These are phyloP conservation scores for Myxozyma neglecta DNA, from an alignment of 805 yeast species.

Conservation along the genomic window DNA sequence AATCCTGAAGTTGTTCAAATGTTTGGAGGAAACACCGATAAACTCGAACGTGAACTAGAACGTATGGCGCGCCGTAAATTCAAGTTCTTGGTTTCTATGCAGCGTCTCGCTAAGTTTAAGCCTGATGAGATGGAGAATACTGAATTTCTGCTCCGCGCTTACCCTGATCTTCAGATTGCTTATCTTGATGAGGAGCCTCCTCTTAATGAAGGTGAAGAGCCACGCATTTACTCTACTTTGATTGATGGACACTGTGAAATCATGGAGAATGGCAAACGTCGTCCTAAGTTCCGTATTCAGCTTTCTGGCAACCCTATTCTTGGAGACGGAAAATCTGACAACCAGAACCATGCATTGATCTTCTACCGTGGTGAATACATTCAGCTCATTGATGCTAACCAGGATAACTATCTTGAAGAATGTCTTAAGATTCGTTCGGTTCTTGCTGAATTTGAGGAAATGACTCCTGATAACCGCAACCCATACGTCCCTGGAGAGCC, in stretches of 20 bases:
- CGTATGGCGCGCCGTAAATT: constrained; percentile 79
- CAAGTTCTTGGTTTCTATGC: constrained; percentile 82
- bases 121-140: constrained; percentile 68
- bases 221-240: constrained; percentile 64
- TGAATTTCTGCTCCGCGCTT: constrained; percentile 64
- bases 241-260: constrained; percentile 60
- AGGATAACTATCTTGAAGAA: constrained; percentile 92
- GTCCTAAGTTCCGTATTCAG: constrained; percentile 63
- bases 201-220: constrained; percentile 47
- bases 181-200: constrained; percentile 88
- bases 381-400: constrained; percentile 94
- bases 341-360: constrained; percentile 83
- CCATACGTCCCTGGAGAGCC: constrained; percentile 62
- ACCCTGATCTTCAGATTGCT: constrained; percentile 75
- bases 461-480: constrained; percentile 50
- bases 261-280: constrained; percentile 58
- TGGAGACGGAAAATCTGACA: constrained; percentile 96
- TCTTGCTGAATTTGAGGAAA: constrained; percentile 86
- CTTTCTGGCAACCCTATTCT: constrained; percentile 91
- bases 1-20: constrained; percentile 94
- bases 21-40: constrained; percentile 98
- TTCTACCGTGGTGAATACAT: constrained; percentile 92
- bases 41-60: constrained; percentile 90
- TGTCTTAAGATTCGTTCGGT: constrained; percentile 87
- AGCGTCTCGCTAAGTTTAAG: constrained; percentile 66